Conservation (phyloP, 306 rosid species). For the Hippophae tibetana region DNA sequence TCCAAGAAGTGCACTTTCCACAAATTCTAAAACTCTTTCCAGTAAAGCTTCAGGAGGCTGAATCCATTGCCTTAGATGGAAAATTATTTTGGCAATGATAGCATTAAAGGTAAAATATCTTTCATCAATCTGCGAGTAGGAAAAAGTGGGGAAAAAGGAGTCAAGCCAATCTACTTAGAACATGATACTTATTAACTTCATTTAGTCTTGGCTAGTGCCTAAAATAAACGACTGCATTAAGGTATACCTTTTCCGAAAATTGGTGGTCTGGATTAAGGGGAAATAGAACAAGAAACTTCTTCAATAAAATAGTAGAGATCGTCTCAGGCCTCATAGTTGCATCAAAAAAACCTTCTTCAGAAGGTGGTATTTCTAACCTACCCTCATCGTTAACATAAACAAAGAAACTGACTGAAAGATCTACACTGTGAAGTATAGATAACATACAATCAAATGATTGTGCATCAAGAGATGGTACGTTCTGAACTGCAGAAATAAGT, state of each 20-base stretch:
- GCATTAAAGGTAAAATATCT: conserved; percentile 54
- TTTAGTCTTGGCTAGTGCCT: too few relatives aligned
- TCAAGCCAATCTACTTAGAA: neutral
- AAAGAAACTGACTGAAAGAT: conserved; percentile 47
- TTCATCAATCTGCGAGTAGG: conserved; percentile 48
- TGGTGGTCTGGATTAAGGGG: conserved; percentile 48
- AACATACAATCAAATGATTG: conserved; percentile 60
- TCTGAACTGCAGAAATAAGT: conserved; percentile 36
- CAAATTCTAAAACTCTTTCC: conserved; percentile 59
- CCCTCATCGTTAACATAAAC: conserved; percentile 29
- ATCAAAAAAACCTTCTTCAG: conserved; percentile 26
- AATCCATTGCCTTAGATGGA: conserved; percentile 51
- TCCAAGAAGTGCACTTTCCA: conserved; percentile 59
- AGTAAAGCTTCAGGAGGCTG: conserved; percentile 37
- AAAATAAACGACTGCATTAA: neutral
- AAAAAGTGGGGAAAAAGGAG: conserved; percentile 5
- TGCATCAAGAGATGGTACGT: conserved; percentile 34
- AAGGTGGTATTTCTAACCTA: conserved; percentile 28
- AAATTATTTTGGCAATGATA: conserved; percentile 53
- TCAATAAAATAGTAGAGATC: conserved; percentile 42
- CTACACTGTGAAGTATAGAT: conserved; percentile 54
- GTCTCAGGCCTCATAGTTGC: conserved; percentile 30
- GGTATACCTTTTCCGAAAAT: conserved; percentile 50
- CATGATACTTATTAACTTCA: neutral
- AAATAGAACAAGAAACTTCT: conserved; percentile 49